phyloP scores from a whole-genome alignment of 345 rosid species.

The Eutrema heterophyllum region DNA sequence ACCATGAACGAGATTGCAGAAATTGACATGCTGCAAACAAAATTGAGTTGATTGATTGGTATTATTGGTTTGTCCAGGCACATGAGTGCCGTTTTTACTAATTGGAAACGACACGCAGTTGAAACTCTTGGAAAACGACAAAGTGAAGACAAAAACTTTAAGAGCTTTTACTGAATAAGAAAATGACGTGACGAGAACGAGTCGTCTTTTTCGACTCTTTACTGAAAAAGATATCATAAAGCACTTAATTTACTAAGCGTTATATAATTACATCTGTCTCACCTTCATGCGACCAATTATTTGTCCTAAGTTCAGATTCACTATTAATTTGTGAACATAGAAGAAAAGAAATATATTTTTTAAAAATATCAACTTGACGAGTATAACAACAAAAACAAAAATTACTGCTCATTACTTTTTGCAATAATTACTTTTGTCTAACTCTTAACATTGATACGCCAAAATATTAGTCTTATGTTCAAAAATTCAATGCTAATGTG shows the following conservation, averaged over 20 bases:
- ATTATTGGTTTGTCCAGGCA: neutral
- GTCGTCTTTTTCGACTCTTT: neutral
- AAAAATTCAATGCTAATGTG: neutral
- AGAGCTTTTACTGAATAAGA: neutral
- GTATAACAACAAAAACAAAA: neutral
- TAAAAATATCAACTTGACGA: neutral
- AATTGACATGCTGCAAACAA: conserved; percentile 50
- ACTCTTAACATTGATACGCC: too few relatives aligned
- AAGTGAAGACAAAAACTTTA: neutral
- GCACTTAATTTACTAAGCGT: neutral
- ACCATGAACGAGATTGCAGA: conserved; percentile 56
- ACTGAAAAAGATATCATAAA: neutral
- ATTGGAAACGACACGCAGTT: neutral
- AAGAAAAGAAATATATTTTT: neutral
- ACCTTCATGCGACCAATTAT: neutral
- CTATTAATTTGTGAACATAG: neutral
- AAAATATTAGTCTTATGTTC: neutral
- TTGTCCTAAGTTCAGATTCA: neutral
- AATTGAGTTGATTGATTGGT: neutral
- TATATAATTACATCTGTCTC: neutral
- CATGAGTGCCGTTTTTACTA: neutral
- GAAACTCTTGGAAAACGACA: conserved; percentile 1
- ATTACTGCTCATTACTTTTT: neutral
- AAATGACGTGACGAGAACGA: neutral
- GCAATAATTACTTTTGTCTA: neutral